These are phyloP conservation scores for Pythium sukuiense DNA, from an alignment of 352 stramenopile genomes.

Conservation along the genomic window DNA sequence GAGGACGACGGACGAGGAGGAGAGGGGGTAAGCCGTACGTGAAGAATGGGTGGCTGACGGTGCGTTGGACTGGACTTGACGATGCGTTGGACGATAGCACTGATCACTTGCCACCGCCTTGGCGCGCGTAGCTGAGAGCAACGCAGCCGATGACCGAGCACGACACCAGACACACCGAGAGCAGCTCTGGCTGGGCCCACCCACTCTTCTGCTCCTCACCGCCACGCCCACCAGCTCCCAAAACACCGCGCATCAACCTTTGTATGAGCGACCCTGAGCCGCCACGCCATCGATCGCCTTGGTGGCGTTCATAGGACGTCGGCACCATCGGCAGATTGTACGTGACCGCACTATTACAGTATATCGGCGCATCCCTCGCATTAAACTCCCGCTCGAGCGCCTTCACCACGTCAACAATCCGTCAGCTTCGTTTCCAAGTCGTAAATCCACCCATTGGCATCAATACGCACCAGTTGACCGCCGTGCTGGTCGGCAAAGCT, in stretches of 20 bases:
- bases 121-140: conserved; percentile 30
- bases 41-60: conserved; percentile 2
- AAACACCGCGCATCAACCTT: conserved; percentile 30
- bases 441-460: not conserved
- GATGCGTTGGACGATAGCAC: not conserved
- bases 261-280: conserved; percentile 20
- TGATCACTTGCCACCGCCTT: conserved; percentile 3
- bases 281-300: not conserved
- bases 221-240: conserved; percentile 13
- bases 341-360: conserved; percentile 35
- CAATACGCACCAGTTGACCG: conserved; percentile 40
- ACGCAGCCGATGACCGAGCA: conserved; percentile 47
- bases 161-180: conserved; percentile 61
- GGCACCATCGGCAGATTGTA: conserved; percentile 17
- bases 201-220: conserved; percentile 34
- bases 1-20: conserved; percentile 2
- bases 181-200: conserved; percentile 42
- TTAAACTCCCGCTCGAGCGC: conserved; percentile 44
- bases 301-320: not conserved
- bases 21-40: conserved; percentile 6
- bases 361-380: conserved; percentile 45
- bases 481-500: conserved; percentile 64
- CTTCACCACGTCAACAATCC: conserved; percentile 4
- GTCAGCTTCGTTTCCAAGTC: not conserved
- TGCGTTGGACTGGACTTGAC: not conserved